Conservation (phyloP, 352 stramenopile species). For the Phytophthora quininea region DNA sequence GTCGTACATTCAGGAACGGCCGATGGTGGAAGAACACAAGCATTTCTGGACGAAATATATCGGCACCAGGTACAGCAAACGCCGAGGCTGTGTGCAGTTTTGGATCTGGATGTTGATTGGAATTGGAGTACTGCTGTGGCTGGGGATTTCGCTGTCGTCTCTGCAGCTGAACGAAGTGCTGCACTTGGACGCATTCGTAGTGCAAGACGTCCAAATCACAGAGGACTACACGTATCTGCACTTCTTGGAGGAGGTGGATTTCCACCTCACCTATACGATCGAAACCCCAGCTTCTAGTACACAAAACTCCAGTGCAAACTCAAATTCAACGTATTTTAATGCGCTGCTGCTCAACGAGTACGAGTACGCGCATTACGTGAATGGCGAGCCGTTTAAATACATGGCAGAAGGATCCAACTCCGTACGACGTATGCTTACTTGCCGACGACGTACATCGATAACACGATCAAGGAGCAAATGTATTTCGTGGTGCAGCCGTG, state of each 20-base stretch:
- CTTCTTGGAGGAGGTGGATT: constrained; percentile 65
- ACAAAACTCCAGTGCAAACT: constrained; percentile 5
- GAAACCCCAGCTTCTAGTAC: constrained; percentile 25
- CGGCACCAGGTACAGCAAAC: constrained; percentile 51
- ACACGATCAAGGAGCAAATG: constrained; percentile 54
- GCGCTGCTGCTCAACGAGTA: constrained; percentile 60
- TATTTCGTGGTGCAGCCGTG: constrained; percentile 72
- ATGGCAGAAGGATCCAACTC: constrained; percentile 39
- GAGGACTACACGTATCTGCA: constrained; percentile 66
- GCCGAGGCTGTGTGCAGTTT: constrained; percentile 40
- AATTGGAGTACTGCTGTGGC: constrained; percentile 30
- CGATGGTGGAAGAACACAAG: constrained; percentile 32
- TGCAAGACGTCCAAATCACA: constrained; percentile 52
- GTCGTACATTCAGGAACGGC: constrained; percentile 48
- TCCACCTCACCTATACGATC: constrained; percentile 64
- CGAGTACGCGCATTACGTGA: constrained; percentile 55
- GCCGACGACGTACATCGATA: constrained; percentile 52
- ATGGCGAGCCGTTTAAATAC: constrained; percentile 51
- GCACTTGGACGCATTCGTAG: constrained; percentile 66
- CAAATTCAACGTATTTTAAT: constrained; percentile 48
- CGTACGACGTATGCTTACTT: constrained; percentile 59
- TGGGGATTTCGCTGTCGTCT: constrained; percentile 41
- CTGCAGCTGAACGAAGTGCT: constrained; percentile 64
- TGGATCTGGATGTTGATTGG: constrained; percentile 50
- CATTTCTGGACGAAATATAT: constrained; percentile 58